These are phyloP conservation scores for Neoarthrinium moseri DNA, from an alignment of 2,329 filamentous ascomycete genomes.

Conservation along the genomic window DNA sequence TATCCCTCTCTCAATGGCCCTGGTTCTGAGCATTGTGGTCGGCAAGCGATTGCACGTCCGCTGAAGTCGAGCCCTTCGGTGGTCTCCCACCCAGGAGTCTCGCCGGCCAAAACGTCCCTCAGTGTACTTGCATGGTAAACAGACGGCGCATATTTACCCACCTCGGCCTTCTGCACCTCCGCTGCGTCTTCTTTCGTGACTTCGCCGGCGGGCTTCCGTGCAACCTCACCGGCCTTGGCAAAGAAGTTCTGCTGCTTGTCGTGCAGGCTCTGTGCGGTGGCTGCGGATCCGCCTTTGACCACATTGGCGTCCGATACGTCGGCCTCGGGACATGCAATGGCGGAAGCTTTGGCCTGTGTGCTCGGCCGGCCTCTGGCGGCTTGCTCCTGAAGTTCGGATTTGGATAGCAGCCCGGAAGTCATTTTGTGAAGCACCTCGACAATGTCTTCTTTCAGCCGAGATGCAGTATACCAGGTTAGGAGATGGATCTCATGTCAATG, in stretches of 20 bases:
- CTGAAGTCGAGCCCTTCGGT: conserved; percentile 24
- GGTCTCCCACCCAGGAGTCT: conserved; percentile 19
- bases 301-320: conserved; percentile 27
- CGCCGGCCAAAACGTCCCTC: background rate
- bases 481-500: no score
- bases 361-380: conserved; percentile 23
- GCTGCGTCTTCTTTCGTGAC: conserved; percentile 30
- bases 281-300: conserved; percentile 30
- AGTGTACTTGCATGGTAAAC: background rate
- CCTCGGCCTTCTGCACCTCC: conserved; percentile 26
- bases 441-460: no score
- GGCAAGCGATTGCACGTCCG: conserved; percentile 24
- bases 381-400: conserved; percentile 16
- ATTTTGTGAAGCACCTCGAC: no score
- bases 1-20: no score
- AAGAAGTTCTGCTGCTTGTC: conserved; percentile 32
- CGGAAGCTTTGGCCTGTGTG: conserved; percentile 23
- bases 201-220: conserved; percentile 23
- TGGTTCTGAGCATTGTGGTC: conserved; percentile 24
- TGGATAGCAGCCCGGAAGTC: conserved; percentile 14
- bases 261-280: conserved; percentile 31
- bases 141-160: conserved; percentile 1
- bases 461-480: no score
- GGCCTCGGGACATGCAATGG: conserved; percentile 23
- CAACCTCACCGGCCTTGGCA: conserved; percentile 25